These are phyloP conservation scores for Neoscytalidium dimidiatum DNA, from an alignment of 2,329 filamentous ascomycete species.

Conservation along the genomic window DNA sequence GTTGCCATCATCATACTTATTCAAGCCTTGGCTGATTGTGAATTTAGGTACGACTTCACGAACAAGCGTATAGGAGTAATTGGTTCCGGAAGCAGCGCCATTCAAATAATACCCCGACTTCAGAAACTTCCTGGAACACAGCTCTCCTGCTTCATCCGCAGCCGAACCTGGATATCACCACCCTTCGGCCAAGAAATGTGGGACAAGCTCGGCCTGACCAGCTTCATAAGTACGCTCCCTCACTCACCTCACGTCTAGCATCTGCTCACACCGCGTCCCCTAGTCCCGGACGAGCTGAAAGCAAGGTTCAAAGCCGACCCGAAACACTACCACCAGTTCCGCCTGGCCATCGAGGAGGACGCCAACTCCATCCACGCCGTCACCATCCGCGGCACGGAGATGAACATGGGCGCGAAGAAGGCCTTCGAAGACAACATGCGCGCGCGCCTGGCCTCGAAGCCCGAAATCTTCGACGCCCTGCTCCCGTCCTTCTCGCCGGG, in stretches of 20 bases:
- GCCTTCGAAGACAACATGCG: slow-evolving; percentile 46
- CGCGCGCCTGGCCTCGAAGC: slow-evolving; percentile 36
- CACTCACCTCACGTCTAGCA: background rate
- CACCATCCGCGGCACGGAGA: slow-evolving; percentile 38
- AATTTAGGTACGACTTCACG: slow-evolving; percentile 31
- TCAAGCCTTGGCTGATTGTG: no score
- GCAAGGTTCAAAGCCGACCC: slow-evolving; percentile 31
- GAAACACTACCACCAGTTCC: slow-evolving; percentile 34
- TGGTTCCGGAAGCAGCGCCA: slow-evolving; percentile 39
- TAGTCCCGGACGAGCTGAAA: slow-evolving; percentile 29
- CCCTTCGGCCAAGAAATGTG: slow-evolving; percentile 33
- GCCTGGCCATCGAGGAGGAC: slow-evolving; percentile 36
- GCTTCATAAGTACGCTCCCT: slow-evolving; percentile 22
- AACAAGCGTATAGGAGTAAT: slow-evolving; percentile 39
- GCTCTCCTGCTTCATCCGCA: slow-evolving; percentile 34
- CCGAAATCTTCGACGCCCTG: slow-evolving; percentile 44
- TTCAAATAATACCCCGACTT: slow-evolving; percentile 44
- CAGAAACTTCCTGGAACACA: slow-evolving; percentile 36
- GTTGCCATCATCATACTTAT: no score
- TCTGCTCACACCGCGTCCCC: background rate
- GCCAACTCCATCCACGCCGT: slow-evolving; percentile 32
- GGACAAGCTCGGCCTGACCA: slow-evolving; percentile 37
- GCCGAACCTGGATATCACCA: slow-evolving; percentile 39
- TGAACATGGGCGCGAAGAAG: slow-evolving; percentile 39
- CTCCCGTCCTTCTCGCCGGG: slow-evolving; percentile 48